Percentiles rank a stretch among this genome's conserved stretches.
These are phyloP conservation scores for Aspergillus carlsbadensis DNA, from an alignment of 495 filamentous ascomycete genomes.

Conservation along the genomic window DNA sequence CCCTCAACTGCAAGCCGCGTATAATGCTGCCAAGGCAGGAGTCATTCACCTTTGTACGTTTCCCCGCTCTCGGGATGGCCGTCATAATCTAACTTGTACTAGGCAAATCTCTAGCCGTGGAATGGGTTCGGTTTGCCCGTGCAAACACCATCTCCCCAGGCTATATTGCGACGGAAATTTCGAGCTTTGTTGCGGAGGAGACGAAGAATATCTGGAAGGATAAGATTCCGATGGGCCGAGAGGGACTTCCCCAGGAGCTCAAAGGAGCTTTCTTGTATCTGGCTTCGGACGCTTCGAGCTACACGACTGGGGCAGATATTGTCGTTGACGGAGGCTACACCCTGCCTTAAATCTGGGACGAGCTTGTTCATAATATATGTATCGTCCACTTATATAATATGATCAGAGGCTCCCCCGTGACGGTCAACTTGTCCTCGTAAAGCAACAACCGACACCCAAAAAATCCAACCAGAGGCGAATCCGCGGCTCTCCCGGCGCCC, in stretches of 20 bases:
- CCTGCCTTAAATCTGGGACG: slow-evolving; percentile 29
- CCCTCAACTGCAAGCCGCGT: slow-evolving; percentile 59
- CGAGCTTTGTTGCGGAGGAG: slow-evolving; percentile 54
- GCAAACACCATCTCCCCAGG: slow-evolving; percentile 81
- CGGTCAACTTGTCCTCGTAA: no score
- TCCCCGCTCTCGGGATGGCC: no score
- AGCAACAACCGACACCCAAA: no score
- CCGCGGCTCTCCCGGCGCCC: no score
- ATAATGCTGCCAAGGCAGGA: slow-evolving; percentile 64
- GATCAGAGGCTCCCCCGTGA: no score
- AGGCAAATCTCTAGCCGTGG: slow-evolving; percentile 65
- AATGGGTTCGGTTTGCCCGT: slow-evolving; percentile 82
- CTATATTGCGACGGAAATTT: slow-evolving; percentile 75
- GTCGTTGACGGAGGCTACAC: slow-evolving; percentile 63
- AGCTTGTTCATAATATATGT: no score
- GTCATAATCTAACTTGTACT: no score
- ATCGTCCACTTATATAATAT: no score
- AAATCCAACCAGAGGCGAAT: no score
- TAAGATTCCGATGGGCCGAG: slow-evolving; percentile 70
- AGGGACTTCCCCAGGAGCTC: slow-evolving; percentile 58
- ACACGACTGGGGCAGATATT: slow-evolving; percentile 76
- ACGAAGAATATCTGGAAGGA: slow-evolving; percentile 71
- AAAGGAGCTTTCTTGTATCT: slow-evolving; percentile 86
- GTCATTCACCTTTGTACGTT: slow-evolving; percentile 45
- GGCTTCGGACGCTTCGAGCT: slow-evolving; percentile 77